These are phyloP conservation scores for Fusarium sp. DNA, from an alignment of 2,329 filamentous ascomycete species.

Conservation along the genomic window DNA sequence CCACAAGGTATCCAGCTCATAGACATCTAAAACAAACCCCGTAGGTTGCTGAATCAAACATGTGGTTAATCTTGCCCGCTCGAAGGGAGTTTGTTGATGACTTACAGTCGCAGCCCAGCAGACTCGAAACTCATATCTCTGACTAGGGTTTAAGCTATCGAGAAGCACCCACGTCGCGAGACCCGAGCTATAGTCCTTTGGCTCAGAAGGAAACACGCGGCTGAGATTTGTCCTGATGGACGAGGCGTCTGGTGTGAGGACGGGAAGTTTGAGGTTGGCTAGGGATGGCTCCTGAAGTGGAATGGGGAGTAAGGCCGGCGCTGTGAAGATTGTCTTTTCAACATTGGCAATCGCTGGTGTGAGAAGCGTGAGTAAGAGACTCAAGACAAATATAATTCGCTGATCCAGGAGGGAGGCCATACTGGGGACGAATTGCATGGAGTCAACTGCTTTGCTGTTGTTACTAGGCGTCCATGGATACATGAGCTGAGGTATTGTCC, in stretches of 20 bases:
- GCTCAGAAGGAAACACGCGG: slow-evolving; percentile 71
- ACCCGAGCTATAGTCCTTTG: slow-evolving; percentile 58
- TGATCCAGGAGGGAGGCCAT: slow-evolving; percentile 14
- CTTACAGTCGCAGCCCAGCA: slow-evolving; percentile 94
- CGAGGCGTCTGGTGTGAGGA: slow-evolving; percentile 66
- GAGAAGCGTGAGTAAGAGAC: slow-evolving; percentile 27
- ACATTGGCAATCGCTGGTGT: slow-evolving; percentile 69
- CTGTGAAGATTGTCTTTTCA: slow-evolving; percentile 90
- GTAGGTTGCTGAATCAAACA: slow-evolving; percentile 79
- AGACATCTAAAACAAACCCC: slow-evolving; percentile 74
- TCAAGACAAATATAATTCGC: slow-evolving; percentile 3
- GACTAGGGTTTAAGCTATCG: slow-evolving; percentile 71
- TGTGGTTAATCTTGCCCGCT: slow-evolving; percentile 8
- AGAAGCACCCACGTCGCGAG: slow-evolving; percentile 82
- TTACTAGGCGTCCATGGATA: neutral
- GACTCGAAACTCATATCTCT: slow-evolving; percentile 88
- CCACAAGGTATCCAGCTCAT: slow-evolving; percentile 69
- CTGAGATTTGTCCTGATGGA: slow-evolving; percentile 70
- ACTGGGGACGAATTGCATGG: neutral
- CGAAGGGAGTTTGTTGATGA: slow-evolving; percentile 29
- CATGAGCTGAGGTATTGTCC: slow-evolving; percentile 5
- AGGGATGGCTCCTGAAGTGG: slow-evolving; percentile 52
- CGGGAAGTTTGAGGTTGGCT: slow-evolving; percentile 68
- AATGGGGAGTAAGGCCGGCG: slow-evolving; percentile 66
- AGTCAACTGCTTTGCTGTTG: neutral